These are phyloP conservation scores for Mycena rebaudengoi DNA, from an alignment of 768 basidiomycete genomes.

Conservation along the genomic window DNA sequence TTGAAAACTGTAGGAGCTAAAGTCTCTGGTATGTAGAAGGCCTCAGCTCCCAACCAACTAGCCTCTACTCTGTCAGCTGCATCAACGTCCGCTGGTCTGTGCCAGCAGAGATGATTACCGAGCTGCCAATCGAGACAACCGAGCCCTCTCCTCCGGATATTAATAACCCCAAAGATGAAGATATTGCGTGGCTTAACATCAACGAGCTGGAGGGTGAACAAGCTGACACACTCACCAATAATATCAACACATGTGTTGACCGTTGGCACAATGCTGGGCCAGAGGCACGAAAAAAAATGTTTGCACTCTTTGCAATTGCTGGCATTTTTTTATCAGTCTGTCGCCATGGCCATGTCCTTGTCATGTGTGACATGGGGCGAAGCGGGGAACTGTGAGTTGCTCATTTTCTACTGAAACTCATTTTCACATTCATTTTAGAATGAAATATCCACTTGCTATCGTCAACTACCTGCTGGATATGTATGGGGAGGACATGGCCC, in stretches of 20 bases:
- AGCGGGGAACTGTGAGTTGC: constrained; percentile 39
- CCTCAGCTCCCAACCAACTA: too few relatives aligned
- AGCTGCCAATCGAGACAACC: too few relatives aligned
- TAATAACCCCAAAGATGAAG: not conserved
- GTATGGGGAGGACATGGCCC: constrained; percentile 10
- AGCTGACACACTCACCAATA: constrained; percentile 6
- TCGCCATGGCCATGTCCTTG: constrained; percentile 36
- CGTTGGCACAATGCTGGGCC: constrained; percentile 21
- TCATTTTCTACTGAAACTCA: not conserved
- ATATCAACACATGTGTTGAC: constrained; percentile 27
- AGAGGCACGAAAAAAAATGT: constrained; percentile 33
- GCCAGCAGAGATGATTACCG: too few relatives aligned
- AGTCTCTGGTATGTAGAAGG: too few relatives aligned
- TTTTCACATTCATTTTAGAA: constrained; percentile 14
- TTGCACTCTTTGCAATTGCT: constrained; percentile 30
- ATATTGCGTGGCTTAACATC: constrained; percentile 26
- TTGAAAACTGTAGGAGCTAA: too few relatives aligned
- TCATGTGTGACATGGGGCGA: constrained; percentile 35
- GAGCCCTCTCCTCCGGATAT: too few relatives aligned
- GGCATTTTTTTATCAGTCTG: constrained; percentile 38
- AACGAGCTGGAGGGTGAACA: constrained; percentile 18
- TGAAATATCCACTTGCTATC: constrained; percentile 38
- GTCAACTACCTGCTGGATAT: constrained; percentile 21
- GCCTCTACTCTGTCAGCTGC: too few relatives aligned
- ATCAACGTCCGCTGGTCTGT: too few relatives aligned